Evolutionary conservation across 2,329 filamentous ascomycete genomes (phyloP), one percentile per base, ranked within the genome.

Genomic region (Hypocrella siamensis): DNA sequence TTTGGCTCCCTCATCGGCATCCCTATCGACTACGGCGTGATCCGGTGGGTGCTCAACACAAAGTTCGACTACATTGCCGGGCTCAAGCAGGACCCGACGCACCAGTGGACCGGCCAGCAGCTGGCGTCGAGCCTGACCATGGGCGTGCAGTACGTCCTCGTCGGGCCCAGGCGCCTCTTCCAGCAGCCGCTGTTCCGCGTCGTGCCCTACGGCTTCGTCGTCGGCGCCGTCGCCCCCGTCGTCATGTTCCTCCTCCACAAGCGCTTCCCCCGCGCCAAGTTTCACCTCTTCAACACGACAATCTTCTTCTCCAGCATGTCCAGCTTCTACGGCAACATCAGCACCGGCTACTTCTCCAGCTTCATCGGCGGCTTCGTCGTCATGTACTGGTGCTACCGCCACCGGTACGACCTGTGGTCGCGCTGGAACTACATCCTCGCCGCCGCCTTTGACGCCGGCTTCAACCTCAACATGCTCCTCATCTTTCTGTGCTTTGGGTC

Each of bases 401-500:
- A 65, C 19, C 55, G 64, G 11, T 72, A 71, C 35, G 56, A 67
- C 33, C 49, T 71, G 6, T 75, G 70, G 69, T 63, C 66, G 30
- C 51, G 63, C 12, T 75, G 73, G 47, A 74, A 73, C 39, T 75
- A 73, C 40, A 61, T 75, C 21, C 46, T 75, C 12, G 70, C 68
- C 0, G 70, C 70, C 1, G 70, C 70, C 1, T 69, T 74, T 40
- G 70, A 75, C 46, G 68, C 70, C 0, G 70, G 67, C 0, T 75
- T 71, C 44, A 75, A 75, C 44, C 52, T 75, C 15, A 71, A 72
- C 38, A 61, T 74, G 60, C 40, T 76, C 37, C 51, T 75, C 14
- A 63, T 73, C n/a, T 75, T 75, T 45, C 44, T 75, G 35, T 66
- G 64, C 37, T 71, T 75, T 40, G 65, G 67, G 2, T 61, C 63